Evolutionary conservation across 2,329 filamentous ascomycete genomes (phyloP), one percentile per base, ranked within the genome.

Genomic region (Bimuria novae-zelandiae): DNA sequence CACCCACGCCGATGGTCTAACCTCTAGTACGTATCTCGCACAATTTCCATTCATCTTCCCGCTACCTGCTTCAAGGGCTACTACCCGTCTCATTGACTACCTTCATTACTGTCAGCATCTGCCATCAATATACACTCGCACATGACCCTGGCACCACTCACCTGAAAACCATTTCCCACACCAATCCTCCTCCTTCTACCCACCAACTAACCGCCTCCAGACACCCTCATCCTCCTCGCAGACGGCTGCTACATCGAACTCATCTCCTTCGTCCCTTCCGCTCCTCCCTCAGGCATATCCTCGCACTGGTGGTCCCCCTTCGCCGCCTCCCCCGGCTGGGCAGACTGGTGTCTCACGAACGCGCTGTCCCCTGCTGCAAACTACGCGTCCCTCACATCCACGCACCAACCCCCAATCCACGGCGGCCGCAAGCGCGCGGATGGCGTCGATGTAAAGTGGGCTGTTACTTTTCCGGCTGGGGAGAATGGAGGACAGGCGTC

Each of bases 211-310:
- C n/a, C n/a, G n/a, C n/a, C n/a, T n/a, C n/a, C 39, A 46, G 33
- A 89, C 72, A 81, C 80, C 37, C 80, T 89, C 16, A 80, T 88
- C 17, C 72, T 87, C 12, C 81, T 89, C 54, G 63, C 76, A 22
- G 86, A 89, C 60, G 86, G 86, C 25, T 80, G 80, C 19, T 89
- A 89, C 71, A 75, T 89, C 48, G 86, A 89, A 64, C 74, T 89
- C 45, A 86, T 88, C 54, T 80, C 84, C 33, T 89, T 88, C 65
- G 74, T 83, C 43, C 68, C 81, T 17, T 78, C 76, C 36, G 65
- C 70, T 29, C 61, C 69, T n/a, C 72, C 75, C 4, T 61, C 70
- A 6, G 22, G 36, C 17, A 22, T 47, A 27, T 8, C 23, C 14
- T 37, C 30, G 1, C 85, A 89, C 62, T 82, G 81, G 63, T 89